Evolutionary conservation across 2,329 filamentous ascomycete genomes (phyloP), one percentile per base, ranked within the genome.

Genomic region (Cercospora beticola): DNA sequence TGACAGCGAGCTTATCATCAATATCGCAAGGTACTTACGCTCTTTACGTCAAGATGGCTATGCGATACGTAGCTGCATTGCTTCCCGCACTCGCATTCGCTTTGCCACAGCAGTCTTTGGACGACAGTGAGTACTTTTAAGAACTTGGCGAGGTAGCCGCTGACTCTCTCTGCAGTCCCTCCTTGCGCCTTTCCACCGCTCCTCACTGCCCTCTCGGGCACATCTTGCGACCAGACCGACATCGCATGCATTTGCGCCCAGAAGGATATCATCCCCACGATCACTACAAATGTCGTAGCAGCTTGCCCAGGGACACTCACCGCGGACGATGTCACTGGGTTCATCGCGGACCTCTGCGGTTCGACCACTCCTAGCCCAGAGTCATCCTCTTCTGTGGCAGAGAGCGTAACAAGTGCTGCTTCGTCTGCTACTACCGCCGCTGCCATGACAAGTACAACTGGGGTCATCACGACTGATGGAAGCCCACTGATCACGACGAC

Each of bases 181-280:
- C n/a, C 65, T 40, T 73, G 70, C 69, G 71, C 71, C 14, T 62
- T 62, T 28, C 60, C 57, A 21, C 62, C 68, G n/a, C 66, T 71
- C 3, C 64, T 68, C 46, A 12, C 68, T 6, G 59, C 66, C 30
- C 64, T 73, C 40, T 65, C 62, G 31, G 43, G 57, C 21, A 67
- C 68, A 4, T 70, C 68, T 30, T 73, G 71, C 66, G 33, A 31
- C 21, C 56, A 57, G 30, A 64, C 62, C 52, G 66, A 68, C 28
- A 67, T 67, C 40, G 56, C 59, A 18, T 73, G 71, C 40, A 67
- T 71, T 40, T 71, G 71, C 66, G 63, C 64, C 2, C 65, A 70
- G 36, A 54, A 58, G n/a, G 62, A 67, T n/a, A 62, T 68, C 18
- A 46, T 67, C n/a, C 36, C 65, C 4, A 36, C 57, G 5, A 63